Evolutionary conservation across 2,329 filamentous ascomycete genomes (phyloP), one percentile per base, ranked within the genome.

Genomic region (Fusarium tjaetaba): DNA sequence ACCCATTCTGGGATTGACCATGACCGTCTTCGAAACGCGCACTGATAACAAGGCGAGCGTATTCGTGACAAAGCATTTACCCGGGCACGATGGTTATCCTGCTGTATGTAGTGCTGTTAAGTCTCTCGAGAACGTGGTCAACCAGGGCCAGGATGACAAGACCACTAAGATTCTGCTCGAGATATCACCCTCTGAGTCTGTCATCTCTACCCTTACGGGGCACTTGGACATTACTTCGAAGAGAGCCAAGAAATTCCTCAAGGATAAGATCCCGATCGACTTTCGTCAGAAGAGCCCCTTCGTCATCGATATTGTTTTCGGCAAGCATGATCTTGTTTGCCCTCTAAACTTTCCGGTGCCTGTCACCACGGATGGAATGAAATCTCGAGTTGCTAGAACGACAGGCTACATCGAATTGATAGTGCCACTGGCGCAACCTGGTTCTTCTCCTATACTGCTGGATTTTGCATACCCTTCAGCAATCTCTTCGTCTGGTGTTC

Each of bases 401-500:
- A 84, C 85, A 4, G 77, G 77, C 15, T 87, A 85, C 68, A 73
- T 88, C 36, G 85, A 88, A 66, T 75, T 88, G 34, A 78, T 85
- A 41, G 85, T 82, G 15, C 78, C 77, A 9, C 30, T 81, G 26
- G 80, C 79, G 11, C 59, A 73, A 18, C 71, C 79, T 5, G 73
- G 65, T 4, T 53, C 28, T 18, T 77, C 78, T 6, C 66, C 75
- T 26, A 70, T 72, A n/a, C 76, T 82, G 11, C 41, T 70, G 7
- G 76, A 81, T 30, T 84, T 82, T 58, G 70, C 86, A 13, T 85
- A 81, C 51, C 85, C 85, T 0, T 74, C 78, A 2, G 65, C 63
- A 7, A 73, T 85, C 6, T 64, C 77, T 10, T 53, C 71, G 2
- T 56, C 73, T 8, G 66, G 74, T 4, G 45, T 81, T 4, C 86